Conservation (phyloP, 2,329 filamentous ascomycete species). For the Colletotrichum graminicola region DNA sequence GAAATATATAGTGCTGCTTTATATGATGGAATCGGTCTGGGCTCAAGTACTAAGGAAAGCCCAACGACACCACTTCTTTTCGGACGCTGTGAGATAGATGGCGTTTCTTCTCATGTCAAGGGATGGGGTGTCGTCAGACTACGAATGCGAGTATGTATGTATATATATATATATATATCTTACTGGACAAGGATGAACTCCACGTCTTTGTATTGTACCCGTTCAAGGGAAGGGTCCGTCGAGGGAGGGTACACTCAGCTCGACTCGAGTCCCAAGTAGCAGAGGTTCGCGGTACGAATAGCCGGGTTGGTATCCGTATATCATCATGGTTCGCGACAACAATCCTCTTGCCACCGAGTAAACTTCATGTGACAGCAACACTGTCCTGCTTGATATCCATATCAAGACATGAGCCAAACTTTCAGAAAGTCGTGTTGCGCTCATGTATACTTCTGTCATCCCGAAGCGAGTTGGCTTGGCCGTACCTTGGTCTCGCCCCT, state of each 20-base stretch:
- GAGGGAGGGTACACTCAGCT: neutral
- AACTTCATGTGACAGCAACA: neutral
- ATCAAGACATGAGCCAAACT: neutral
- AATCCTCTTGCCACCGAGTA: neutral
- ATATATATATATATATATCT: too few species aligned
- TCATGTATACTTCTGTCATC: conserved; percentile 35
- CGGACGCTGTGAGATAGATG: neutral
- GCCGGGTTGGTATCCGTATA: neutral
- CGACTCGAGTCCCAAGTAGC: neutral
- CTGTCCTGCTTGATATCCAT: neutral
- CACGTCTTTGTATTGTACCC: neutral
- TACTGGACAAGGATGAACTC: neutral
- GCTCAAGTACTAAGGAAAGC: neutral
- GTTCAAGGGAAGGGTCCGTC: neutral
- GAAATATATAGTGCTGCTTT: neutral
- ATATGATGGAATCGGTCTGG: neutral
- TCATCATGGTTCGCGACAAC: neutral
- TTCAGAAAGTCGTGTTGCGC: neutral
- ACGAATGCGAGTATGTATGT: neutral
- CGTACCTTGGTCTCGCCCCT: conserved; percentile 4
- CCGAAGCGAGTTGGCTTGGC: conserved; percentile 1
- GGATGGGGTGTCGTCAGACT: neutral
- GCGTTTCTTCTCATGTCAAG: conserved; percentile 3
- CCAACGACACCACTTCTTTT: conserved; percentile 15
- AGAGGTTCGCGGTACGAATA: neutral